phyloP scores from a whole-genome alignment of 176 grass and related monocot species.

The Eleusine indica region DNA sequence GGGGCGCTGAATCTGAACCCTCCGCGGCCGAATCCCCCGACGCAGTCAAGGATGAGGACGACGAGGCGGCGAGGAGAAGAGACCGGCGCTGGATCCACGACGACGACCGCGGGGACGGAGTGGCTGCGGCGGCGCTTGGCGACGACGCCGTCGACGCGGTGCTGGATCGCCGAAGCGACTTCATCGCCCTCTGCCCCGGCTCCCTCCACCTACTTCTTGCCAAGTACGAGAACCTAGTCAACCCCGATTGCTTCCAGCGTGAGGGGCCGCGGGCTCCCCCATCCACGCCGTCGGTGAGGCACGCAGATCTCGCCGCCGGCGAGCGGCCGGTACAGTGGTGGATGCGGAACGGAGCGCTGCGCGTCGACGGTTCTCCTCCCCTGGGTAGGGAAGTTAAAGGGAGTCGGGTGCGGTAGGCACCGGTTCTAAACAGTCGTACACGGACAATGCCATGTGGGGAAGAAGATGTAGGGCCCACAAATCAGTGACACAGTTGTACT shows the following conservation, averaged over 20 bases:
- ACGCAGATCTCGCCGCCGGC: slow-evolving; percentile 6
- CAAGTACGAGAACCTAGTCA: slow-evolving; percentile 4
- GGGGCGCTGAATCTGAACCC: not conserved
- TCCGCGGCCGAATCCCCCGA: slow-evolving; percentile 26
- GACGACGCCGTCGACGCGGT: slow-evolving; percentile 58
- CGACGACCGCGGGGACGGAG: slow-evolving; percentile 47
- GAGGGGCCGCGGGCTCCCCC: slow-evolving; percentile 22
- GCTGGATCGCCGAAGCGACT: slow-evolving; percentile 73
- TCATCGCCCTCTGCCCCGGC: slow-evolving; percentile 46
- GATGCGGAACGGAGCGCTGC: slow-evolving; percentile 11
- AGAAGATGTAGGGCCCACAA: not conserved
- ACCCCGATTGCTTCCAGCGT: slow-evolving; percentile 34
- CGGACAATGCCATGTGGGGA: slow-evolving; percentile 12
- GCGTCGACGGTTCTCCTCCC: slow-evolving; percentile 17
- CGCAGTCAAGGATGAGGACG: slow-evolving; percentile 39
- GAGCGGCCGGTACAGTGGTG: slow-evolving; percentile 8
- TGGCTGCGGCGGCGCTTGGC: slow-evolving; percentile 30
- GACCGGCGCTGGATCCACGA: slow-evolving; percentile 83
- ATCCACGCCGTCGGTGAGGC: slow-evolving; percentile 17
- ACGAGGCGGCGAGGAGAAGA: slow-evolving; percentile 56
- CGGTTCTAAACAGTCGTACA: slow-evolving; percentile 19
- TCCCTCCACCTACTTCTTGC: slow-evolving; percentile 3
- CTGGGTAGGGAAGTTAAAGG: slow-evolving; percentile 32
- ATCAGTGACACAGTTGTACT: not conserved
- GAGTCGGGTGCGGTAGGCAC: slow-evolving; percentile 21